A percentile compares a stretch with the other conserved stretches of the same genome.
These are phyloP conservation scores for Diospyros kaki DNA, from an alignment of 148 eudicot genomes.

Conservation along the genomic window DNA sequence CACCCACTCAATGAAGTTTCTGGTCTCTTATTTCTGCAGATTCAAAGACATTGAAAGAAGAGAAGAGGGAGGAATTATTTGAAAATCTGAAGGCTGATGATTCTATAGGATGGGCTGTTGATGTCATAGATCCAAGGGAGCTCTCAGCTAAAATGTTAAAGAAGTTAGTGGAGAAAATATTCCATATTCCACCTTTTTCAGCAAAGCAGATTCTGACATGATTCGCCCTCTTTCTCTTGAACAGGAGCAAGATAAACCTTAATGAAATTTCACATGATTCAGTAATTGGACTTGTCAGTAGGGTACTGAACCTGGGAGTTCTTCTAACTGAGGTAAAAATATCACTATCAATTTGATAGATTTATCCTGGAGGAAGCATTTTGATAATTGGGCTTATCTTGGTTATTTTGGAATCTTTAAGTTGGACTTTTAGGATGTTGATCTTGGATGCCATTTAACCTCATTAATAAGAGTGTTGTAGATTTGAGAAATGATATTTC, in stretches of 20 bases:
- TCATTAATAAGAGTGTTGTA: background rate
- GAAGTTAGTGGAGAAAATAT: slow-evolving; percentile 46
- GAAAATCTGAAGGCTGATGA: slow-evolving; percentile 75
- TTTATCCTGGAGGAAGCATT: background rate
- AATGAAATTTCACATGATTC: slow-evolving; percentile 98
- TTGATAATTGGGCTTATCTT: background rate
- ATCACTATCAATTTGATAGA: background rate
- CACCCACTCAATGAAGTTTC: background rate
- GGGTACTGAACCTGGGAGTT: slow-evolving; percentile 68
- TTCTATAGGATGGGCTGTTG: slow-evolving; percentile 94
- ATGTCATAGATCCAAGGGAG: slow-evolving; percentile 90
- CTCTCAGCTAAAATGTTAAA: slow-evolving; percentile 94
- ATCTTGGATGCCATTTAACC: background rate
- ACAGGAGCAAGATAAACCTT: slow-evolving; percentile 86
- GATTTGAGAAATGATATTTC: background rate
- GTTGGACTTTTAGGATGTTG: background rate
- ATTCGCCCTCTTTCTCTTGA: slow-evolving; percentile 4
- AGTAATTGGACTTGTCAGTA: slow-evolving; percentile 81
- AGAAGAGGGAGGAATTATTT: slow-evolving; percentile 90
- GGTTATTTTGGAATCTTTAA: background rate
- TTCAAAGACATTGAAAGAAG: slow-evolving; percentile 95
- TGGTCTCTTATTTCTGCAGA: slow-evolving; percentile 37
- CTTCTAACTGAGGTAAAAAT: slow-evolving; percentile 77
- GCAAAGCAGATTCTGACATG: background rate
- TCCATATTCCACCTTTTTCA: background rate